Evolutionary conservation across 139 green algal species (phyloP).

Genomic region (Limnomonas spitsbergensis): DNA sequence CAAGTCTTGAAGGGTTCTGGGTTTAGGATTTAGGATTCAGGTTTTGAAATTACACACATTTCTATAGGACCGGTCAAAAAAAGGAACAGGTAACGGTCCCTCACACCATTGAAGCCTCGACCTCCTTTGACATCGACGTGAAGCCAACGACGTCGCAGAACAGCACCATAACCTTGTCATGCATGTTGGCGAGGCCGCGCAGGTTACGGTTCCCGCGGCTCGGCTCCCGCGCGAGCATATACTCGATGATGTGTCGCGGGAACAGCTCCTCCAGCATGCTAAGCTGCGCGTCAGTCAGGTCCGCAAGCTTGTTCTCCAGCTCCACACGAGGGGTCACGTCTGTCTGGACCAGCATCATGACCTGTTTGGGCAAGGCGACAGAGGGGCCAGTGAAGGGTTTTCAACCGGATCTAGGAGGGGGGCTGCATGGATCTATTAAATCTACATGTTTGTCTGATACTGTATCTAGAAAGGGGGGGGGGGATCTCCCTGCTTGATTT

Average conservation of each 20-base stretch:
- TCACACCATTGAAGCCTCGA: conserved; percentile 15
- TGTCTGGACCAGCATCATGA: conserved; percentile 22
- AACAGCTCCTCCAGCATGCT: conserved; percentile 53
- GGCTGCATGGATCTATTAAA: too few species aligned
- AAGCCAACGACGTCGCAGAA: conserved; percentile 42
- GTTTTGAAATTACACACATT: background rate
- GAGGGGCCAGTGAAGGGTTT: too few species aligned
- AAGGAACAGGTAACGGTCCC: too few species aligned
- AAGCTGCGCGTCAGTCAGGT: conserved; percentile 49
- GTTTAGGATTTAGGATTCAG: too few species aligned
- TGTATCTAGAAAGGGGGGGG: too few species aligned
- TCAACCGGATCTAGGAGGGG: too few species aligned
- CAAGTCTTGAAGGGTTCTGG: background rate
- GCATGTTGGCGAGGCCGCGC: conserved; percentile 40
- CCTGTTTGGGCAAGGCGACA: background rate
- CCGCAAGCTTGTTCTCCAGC: conserved; percentile 45
- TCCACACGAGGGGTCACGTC: conserved; percentile 45
- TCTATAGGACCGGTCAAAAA: background rate
- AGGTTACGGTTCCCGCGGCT: conserved; percentile 30
- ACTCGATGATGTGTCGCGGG: conserved; percentile 52
- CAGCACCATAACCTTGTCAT: conserved; percentile 36
- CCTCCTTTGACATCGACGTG: conserved; percentile 48
- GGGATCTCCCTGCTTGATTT: too few species aligned
- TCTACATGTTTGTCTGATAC: too few species aligned
- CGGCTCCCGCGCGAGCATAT: conserved; percentile 38